A percentile compares a stretch with the other conserved stretches of the same genome.
Conservation (phyloP, 352 stramenopile species). For the Globisporangium canariense region DNA sequence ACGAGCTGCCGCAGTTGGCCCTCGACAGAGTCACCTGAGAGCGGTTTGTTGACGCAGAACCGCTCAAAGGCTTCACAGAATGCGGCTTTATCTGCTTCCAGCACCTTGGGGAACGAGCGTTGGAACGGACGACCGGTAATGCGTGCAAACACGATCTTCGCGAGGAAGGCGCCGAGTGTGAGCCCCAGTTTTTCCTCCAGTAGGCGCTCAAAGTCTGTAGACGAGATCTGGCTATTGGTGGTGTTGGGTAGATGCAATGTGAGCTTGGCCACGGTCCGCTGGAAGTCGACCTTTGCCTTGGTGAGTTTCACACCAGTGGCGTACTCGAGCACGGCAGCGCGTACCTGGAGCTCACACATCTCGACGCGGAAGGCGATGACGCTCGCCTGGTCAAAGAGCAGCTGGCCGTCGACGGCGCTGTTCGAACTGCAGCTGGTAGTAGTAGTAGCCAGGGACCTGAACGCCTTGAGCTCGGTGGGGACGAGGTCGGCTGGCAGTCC, state of each 20-base stretch:
- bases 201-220: constrained; percentile 24
- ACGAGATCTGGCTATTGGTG: constrained; percentile 10
- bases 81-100: neutral
- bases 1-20: constrained; percentile 35
- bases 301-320: constrained; percentile 14
- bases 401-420: constrained; percentile 2
- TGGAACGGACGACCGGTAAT: constrained; percentile 21
- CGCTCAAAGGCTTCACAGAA: constrained; percentile 30
- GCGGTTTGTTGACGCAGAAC: constrained; percentile 26
- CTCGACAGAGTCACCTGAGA: constrained; percentile 40
- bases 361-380: constrained; percentile 38
- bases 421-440: neutral
- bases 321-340: constrained; percentile 23
- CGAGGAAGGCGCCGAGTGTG: constrained; percentile 21
- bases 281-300: constrained; percentile 27
- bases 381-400: constrained; percentile 22
- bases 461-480: constrained; percentile 15
- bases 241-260: constrained; percentile 14
- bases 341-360: constrained; percentile 48
- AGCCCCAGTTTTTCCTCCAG: constrained; percentile 37
- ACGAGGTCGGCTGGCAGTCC: constrained; percentile 10
- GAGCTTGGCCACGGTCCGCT: constrained; percentile 24
- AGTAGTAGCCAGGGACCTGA: neutral
- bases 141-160: constrained; percentile 30
- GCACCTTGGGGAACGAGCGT: constrained; percentile 16